Evolutionary conservation across 1,139 yeast genomes (phyloP).

Genomic region (Pneumocystis canis): DNA sequence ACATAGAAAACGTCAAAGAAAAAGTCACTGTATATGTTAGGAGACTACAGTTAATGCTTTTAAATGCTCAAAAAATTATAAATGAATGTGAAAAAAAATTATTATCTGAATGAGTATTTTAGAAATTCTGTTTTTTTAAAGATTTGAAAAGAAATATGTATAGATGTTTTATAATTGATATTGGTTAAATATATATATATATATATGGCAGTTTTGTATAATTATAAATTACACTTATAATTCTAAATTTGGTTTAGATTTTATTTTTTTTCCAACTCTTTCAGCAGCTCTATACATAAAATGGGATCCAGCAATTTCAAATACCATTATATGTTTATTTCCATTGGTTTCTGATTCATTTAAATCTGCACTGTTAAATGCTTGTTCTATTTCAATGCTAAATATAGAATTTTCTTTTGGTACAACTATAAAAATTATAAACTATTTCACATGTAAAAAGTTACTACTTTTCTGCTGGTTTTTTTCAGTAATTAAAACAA

Average conservation of each 20-base stretch:
- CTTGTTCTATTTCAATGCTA: slow-evolving; percentile 16
- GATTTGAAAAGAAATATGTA: not conserved
- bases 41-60: not conserved
- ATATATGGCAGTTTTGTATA: not conserved
- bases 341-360: slow-evolving; percentile 12
- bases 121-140: not conserved
- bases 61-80: not conserved
- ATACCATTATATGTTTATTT: slow-evolving; percentile 28
- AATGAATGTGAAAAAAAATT: not conserved
- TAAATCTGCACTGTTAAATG: not conserved
- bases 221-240: slow-evolving; percentile 5
- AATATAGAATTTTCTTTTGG: slow-evolving; percentile 17
- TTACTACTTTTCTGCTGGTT: slow-evolving; percentile 5
- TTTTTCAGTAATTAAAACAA: slow-evolving; percentile 39
- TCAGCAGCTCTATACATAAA: slow-evolving; percentile 65
- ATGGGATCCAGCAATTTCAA: slow-evolving; percentile 66
- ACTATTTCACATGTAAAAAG: slow-evolving; percentile 15
- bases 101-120: not conserved
- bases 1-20: not conserved
- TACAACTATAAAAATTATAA: slow-evolving; percentile 2
- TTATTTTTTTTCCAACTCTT: slow-evolving; percentile 74
- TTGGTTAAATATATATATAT: not conserved
- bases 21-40: not conserved
- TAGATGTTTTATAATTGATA: not conserved
- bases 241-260: slow-evolving; percentile 21